A percentile compares a stretch with the other conserved stretches of the same genome.
These are phyloP conservation scores for Ophiostoma quercus DNA, from an alignment of 2,329 filamentous ascomycete genomes.

Conservation along the genomic window DNA sequence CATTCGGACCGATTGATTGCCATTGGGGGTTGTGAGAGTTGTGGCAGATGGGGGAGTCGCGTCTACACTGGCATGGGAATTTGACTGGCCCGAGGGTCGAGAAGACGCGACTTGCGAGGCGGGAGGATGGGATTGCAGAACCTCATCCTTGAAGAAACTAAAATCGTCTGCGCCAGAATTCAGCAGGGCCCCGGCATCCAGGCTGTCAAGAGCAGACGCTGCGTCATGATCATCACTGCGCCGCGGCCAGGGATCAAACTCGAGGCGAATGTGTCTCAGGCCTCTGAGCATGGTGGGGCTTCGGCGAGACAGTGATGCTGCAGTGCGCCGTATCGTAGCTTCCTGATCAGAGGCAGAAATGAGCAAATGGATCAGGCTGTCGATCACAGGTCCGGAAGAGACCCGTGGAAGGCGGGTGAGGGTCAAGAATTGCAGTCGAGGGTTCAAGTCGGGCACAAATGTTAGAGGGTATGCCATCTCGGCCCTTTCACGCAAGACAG, in stretches of 20 bases:
- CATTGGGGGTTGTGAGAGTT: background rate
- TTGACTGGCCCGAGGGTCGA: background rate
- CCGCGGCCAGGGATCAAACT: slow-evolving; percentile 46
- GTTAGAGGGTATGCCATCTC: slow-evolving; percentile 44
- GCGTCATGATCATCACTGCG: slow-evolving; percentile 34
- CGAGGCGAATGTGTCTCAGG: slow-evolving; percentile 50
- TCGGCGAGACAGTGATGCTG: slow-evolving; percentile 32
- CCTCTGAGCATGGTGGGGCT: slow-evolving; percentile 45
- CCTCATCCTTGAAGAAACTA: slow-evolving; percentile 41
- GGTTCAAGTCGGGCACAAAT: slow-evolving; percentile 53
- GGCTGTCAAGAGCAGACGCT: slow-evolving; percentile 27
- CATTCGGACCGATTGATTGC: slow-evolving; percentile 7
- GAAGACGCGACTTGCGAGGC: background rate
- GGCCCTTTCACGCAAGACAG: slow-evolving; percentile 39
- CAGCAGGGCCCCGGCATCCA: slow-evolving; percentile 43
- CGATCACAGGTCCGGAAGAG: slow-evolving; percentile 47
- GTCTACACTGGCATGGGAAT: background rate
- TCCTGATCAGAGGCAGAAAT: slow-evolving; percentile 47
- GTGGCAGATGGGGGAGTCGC: background rate
- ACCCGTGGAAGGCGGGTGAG: slow-evolving; percentile 51
- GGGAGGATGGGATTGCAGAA: background rate
- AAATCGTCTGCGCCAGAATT: slow-evolving; percentile 39
- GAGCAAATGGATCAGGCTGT: slow-evolving; percentile 46
- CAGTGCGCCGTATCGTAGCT: slow-evolving; percentile 30
- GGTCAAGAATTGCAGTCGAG: slow-evolving; percentile 48